Evolutionary conservation across 331 rosid species (phyloP).

Genomic region (Rosa hybrid): DNA sequence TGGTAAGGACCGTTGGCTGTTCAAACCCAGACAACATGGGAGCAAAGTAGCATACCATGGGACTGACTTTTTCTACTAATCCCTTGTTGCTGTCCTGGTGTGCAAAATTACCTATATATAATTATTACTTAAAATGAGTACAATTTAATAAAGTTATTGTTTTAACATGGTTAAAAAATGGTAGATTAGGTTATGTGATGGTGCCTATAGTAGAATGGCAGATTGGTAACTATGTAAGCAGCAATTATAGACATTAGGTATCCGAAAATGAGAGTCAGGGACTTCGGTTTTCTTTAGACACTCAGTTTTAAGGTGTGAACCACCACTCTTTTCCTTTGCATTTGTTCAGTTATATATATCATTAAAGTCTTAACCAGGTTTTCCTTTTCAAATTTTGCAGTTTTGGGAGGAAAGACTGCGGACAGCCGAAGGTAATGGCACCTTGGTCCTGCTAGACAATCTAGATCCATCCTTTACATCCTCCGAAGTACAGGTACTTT

Average conservation of each 20-base stretch:
- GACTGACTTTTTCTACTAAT: background rate
- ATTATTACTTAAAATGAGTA: background rate
- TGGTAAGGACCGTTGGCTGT: background rate
- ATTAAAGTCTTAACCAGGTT: background rate
- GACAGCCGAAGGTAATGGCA: conserved; percentile 41
- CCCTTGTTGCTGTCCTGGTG: background rate
- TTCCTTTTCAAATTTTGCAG: conserved; percentile 31
- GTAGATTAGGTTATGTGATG: background rate
- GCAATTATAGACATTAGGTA: background rate
- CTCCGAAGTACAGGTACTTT: conserved; percentile 55
- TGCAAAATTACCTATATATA: background rate
- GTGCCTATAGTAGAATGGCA: background rate
- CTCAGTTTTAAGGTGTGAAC: background rate
- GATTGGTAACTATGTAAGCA: background rate
- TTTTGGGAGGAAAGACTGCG: conserved; percentile 53
- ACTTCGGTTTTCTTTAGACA: background rate
- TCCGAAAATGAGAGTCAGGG: background rate
- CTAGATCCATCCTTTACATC: conserved; percentile 63
- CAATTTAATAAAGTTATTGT: background rate
- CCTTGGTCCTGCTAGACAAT: conserved; percentile 58
- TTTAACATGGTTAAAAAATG: background rate
- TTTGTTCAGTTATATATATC: background rate
- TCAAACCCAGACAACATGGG: background rate
- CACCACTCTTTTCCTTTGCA: background rate
- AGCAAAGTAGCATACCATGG: background rate